Evolutionary conservation across 805 yeast species (phyloP).

Genomic region (Cyberlindnera mycetangii): DNA sequence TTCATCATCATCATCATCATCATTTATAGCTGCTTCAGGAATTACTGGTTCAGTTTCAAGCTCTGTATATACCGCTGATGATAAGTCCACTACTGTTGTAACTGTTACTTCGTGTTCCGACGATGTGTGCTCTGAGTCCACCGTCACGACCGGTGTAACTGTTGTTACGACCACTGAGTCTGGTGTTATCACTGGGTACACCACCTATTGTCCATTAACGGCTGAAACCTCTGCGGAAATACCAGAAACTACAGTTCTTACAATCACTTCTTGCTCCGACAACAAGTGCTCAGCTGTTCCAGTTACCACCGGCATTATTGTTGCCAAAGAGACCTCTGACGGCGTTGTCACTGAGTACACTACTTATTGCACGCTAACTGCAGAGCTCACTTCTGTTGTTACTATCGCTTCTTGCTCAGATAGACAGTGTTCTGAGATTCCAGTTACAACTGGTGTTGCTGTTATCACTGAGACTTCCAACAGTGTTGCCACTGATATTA

Average conservation of each 20-base stretch:
- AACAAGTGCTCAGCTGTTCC: constrained; percentile 22
- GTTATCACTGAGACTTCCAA: constrained; percentile 19
- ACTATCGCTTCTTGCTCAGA: constrained; percentile 10
- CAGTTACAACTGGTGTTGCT: constrained; percentile 19
- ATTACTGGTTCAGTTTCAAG: constrained; percentile 18
- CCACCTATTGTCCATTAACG: constrained; percentile 24
- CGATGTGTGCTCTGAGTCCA: constrained; percentile 3
- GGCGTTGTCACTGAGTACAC: constrained; percentile 21
- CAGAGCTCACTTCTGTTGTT: constrained; percentile 13
- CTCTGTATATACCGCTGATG: constrained; percentile 20
- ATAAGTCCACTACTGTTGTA: constrained; percentile 8
- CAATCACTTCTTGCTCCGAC: constrained; percentile 6
- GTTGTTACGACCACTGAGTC: constrained; percentile 15
- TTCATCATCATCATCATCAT: too few species aligned
- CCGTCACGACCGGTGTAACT: constrained; percentile 14
- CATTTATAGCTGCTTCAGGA: too few species aligned
- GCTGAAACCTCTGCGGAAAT: constrained; percentile 3
- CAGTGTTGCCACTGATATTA: constrained; percentile 8
- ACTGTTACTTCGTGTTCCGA: constrained; percentile 13
- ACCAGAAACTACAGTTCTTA: constrained; percentile 4
- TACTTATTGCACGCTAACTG: constrained; percentile 11
- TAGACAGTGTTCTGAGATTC: neutral
- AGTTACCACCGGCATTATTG: constrained; percentile 28
- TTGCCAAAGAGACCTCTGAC: constrained; percentile 30
- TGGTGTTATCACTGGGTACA: constrained; percentile 34